Evolutionary conservation across 2,329 filamentous ascomycete species (phyloP), one percentile per base, ranked within the genome.

Genomic region (Paecilomyces formosus): DNA sequence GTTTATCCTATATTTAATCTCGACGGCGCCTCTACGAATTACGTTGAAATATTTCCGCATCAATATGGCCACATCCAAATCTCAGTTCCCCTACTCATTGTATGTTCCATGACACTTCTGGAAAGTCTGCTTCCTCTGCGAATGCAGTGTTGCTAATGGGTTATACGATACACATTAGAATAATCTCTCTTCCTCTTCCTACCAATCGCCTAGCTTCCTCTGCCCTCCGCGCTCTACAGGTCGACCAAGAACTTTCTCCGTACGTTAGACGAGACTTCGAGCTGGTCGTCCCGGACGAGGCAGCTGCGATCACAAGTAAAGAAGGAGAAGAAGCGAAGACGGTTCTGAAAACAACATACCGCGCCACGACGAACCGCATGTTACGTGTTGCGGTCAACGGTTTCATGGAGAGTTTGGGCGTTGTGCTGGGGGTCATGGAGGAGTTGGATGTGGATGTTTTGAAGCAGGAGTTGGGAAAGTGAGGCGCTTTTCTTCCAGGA

Each of bases 351-450:
- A 88, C 90, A 9, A 83, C 88, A 60, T 97, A 97, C 76, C 83
- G 82, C 57, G 94, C 94, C 1, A 91, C 91, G 0, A 97, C 94
- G 21, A 96, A 97, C 72, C 88, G 94, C 65, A 97, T 97, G 93
- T 82, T 99, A 59, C 87, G 94, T 52, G 94, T 99, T 2, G 90
- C 93, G 2, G 92, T 97, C 58, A 97, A 97, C 76, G 91, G 92
- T 9, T 97, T 97, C 74, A 92, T 97, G 81, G 93, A 97, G 68
- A 95, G 88, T 65, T 74, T 97, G 58, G 85, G 86, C 56, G 85
- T 97, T 4, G 88, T 97, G 1, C 74, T 97, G 50, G 89, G 92
- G 57, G 89, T 96, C 15, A 96, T 97, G 89, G 86, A 90, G 73
- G 88, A 95, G 72, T 76, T 97, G 66, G 93, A 97, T 74, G 84